Percentiles rank a stretch among this genome's conserved stretches.
Evolutionary conservation across 2,329 filamentous ascomycete species (phyloP).

Genomic region (Colletotrichum tanaceti): DNA sequence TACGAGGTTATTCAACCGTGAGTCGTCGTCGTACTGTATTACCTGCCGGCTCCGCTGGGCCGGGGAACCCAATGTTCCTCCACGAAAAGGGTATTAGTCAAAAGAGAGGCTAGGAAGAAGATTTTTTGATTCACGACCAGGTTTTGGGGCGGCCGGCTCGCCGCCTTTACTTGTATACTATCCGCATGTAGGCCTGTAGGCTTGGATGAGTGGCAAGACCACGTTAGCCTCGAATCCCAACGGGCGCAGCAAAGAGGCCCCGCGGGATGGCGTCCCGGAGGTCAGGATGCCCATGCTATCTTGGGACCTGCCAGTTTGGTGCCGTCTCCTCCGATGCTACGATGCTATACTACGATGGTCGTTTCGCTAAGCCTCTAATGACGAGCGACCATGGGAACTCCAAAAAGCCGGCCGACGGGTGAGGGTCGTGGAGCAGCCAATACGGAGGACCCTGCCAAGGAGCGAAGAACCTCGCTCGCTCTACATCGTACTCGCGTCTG

Average conservation of each 20-base stretch:
- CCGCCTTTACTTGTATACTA: constrained; percentile 8
- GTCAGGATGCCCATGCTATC: constrained; percentile 20
- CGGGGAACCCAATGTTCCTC: neutral
- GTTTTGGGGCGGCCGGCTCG: neutral
- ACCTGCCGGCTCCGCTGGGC: constrained; percentile 19
- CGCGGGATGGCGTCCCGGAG: constrained; percentile 10
- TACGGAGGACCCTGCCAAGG: constrained; percentile 9
- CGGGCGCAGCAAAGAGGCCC: neutral
- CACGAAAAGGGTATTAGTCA: neutral
- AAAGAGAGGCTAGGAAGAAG: neutral
- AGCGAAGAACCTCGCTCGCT: neutral
- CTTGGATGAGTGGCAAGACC: constrained; percentile 5
- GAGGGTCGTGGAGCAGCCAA: neutral
- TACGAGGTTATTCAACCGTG: neutral
- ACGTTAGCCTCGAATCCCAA: constrained; percentile 13
- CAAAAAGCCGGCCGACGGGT: constrained; percentile 7
- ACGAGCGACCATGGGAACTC: constrained; percentile 10
- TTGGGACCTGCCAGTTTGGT: constrained; percentile 4
- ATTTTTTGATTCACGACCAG: no score
- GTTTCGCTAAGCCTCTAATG: constrained; percentile 4
- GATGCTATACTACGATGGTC: no score
- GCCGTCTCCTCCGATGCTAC: neutral
- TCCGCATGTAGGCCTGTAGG: no score
- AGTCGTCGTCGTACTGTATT: no score
- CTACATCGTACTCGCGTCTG: no score